Conservation (phyloP, 140 eudicot genomes). For the Flaveria floridana region DNA sequence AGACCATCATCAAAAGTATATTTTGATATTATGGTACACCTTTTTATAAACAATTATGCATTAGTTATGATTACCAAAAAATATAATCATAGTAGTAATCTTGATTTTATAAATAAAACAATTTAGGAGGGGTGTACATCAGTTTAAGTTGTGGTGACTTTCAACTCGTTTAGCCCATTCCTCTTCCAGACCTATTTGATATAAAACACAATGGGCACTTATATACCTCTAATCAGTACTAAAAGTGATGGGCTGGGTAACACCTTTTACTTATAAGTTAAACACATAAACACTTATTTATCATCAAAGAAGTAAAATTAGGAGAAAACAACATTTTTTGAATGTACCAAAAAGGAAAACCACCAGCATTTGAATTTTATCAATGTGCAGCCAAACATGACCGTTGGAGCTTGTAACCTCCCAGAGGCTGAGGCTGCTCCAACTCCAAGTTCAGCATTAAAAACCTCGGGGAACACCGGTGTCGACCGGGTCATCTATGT, state of each 20-base stretch:
- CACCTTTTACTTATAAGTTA: not conserved
- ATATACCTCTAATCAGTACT: not conserved
- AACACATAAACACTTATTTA: not conserved
- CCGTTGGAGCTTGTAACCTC: conserved; percentile 51
- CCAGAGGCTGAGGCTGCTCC: conserved; percentile 41
- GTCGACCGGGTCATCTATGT: conserved; percentile 25
- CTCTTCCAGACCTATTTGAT: not conserved
- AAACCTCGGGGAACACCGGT: conserved; percentile 31
- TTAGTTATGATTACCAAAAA: not conserved
- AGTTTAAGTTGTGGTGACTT: not conserved
- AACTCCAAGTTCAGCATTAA: conserved; percentile 25
- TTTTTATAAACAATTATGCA: not conserved
- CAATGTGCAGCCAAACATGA: conserved; percentile 58
- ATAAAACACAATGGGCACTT: not conserved
- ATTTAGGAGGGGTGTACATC: not conserved
- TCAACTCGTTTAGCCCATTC: not conserved
- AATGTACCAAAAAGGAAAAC: not conserved
- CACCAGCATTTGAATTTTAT: not conserved
- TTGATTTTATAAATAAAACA: not conserved
- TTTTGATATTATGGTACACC: not conserved
- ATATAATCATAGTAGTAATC: not conserved
- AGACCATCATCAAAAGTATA: not conserved
- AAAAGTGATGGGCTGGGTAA: not conserved
- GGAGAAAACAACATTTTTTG: not conserved
- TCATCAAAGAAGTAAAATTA: not conserved